Conservation (phyloP, 1,284 basidiomycete species). For the Tetrapyrgos nigripes region DNA sequence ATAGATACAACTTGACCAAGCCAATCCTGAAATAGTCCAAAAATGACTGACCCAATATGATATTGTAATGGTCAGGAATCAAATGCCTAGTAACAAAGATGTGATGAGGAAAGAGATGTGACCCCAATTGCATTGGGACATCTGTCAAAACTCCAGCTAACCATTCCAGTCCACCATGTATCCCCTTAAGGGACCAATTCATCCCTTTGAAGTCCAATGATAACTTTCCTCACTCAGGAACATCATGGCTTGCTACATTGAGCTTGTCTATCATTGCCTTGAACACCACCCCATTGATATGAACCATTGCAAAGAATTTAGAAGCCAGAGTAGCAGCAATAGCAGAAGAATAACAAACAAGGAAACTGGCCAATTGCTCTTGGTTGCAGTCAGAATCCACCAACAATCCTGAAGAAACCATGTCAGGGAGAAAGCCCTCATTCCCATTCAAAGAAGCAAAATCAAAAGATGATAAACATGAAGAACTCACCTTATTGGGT, state of each 20-base stretch:
- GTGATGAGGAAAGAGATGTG: slow-evolving; percentile 34
- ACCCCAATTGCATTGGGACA: slow-evolving; percentile 25
- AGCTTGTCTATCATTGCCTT: slow-evolving; percentile 29
- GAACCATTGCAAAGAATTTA: slow-evolving; percentile 16
- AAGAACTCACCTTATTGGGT: neutral
- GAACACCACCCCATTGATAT: slow-evolving; percentile 2
- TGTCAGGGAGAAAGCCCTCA: neutral
- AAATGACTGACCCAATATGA: slow-evolving; percentile 37
- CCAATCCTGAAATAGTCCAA: slow-evolving; percentile 25
- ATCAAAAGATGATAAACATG: neutral
- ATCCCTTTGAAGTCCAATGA: slow-evolving; percentile 32
- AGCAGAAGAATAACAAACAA: neutral
- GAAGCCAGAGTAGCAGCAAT: neutral
- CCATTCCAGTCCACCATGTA: slow-evolving; percentile 27
- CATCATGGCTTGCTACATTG: slow-evolving; percentile 19
- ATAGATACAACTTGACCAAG: slow-evolving; percentile 21
- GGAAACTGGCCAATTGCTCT: neutral
- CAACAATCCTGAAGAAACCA: neutral
- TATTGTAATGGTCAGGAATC: slow-evolving; percentile 21
- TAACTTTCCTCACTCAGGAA: slow-evolving; percentile 15
- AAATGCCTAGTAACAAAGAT: slow-evolving; percentile 28
- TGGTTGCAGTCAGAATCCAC: neutral
- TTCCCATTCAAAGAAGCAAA: neutral
- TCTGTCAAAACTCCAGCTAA: slow-evolving; percentile 27
- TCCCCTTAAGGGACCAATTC: slow-evolving; percentile 34